Base-by-base conservation (phyloP, 2,329 filamentous ascomycete genomes). In the Plenodomus lindquistii region DNA sequence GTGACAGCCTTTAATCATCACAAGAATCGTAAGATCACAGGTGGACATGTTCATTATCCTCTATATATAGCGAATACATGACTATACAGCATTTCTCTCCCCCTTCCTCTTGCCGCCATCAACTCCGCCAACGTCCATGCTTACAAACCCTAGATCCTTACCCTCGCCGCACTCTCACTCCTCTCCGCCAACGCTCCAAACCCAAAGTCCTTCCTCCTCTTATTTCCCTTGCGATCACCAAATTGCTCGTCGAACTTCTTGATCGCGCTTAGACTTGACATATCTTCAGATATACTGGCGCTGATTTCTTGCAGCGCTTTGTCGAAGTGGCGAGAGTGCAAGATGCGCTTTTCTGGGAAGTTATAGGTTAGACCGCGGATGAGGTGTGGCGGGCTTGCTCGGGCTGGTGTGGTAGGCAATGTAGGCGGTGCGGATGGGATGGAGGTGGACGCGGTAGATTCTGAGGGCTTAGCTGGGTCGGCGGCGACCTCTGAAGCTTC, bases 161-260 rank as follows among this genome's bases (percentile, higher is more conserved):
- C 70, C 52, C 69, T 63, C 13, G 63, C 69, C 22, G 60, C 62
- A 19, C 51, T 57, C 54, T 73, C 70, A 40, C 65, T 63, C 9
- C 51, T 42, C 31, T 62, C 57, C 7, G 50, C 67, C 21, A 53
- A 40, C 17, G 66, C 63, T 2, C 72, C 72, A 60, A 83, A 83
- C 3, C 81, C 81, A 70, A 78, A 80, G 1, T 75, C 74, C 20
- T 71, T 84, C 71, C 82, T 85, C 67, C 82, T 84, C 66, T 83
- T 81, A 59, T 83, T 82, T 1, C 81, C 83, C 65, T 84, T 87
- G 29, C 87, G 82, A 67, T 96, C 91, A 20, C 94, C 93, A 70
- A 92, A 99, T 70, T 93, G 88, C 74, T 96, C 90, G 68, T 99
- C 94, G 66, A 97, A 99, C 74, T 95, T 95, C 62, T 90, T 83